A percentile compares a stretch with the other conserved stretches of the same genome.
Evolutionary conservation across 805 yeast genomes (phyloP).

Genomic region (Myxozyma nipponensis): DNA sequence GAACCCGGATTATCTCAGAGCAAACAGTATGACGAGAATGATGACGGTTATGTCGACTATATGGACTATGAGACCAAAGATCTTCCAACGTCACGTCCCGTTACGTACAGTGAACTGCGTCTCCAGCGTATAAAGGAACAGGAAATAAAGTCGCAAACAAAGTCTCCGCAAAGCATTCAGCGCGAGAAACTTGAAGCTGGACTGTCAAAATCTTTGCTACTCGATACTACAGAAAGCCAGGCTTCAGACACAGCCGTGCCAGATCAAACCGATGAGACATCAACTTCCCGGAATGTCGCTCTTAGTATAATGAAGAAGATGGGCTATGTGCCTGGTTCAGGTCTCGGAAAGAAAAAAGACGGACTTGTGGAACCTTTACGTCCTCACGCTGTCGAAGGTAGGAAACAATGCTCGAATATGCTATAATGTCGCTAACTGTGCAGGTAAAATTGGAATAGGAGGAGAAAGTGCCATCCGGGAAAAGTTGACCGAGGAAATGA

Average conservation of each 20-base stretch:
- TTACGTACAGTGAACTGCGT: not conserved
- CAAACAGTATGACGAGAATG: not conserved
- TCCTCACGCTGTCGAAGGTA: constrained; percentile 25
- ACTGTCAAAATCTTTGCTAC: not conserved
- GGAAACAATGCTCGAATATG: not conserved
- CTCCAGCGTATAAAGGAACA: not conserved
- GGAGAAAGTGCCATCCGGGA: constrained; percentile 15
- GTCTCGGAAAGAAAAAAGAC: constrained; percentile 39
- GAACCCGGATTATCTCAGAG: too few relatives aligned
- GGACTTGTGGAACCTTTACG: constrained; percentile 37
- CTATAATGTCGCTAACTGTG: not conserved
- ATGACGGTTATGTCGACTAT: not conserved
- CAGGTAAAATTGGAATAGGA: constrained; percentile 32
- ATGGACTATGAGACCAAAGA: not conserved
- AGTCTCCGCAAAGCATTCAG: not conserved
- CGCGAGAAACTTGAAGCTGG: not conserved
- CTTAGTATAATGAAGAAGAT: constrained; percentile 53
- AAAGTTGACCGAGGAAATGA: constrained; percentile 28
- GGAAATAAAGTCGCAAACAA: not conserved
- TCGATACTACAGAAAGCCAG: not conserved
- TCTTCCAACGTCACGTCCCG: not conserved
- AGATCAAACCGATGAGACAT: not conserved
- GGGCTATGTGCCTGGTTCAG: constrained; percentile 53
- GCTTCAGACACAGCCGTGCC: too few relatives aligned
- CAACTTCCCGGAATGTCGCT: constrained; percentile 6